A percentile compares a stretch with the other conserved stretches of the same genome.
phyloP scores from a whole-genome alignment of 148 eudicot species.

The Diospyros lotus region DNA sequence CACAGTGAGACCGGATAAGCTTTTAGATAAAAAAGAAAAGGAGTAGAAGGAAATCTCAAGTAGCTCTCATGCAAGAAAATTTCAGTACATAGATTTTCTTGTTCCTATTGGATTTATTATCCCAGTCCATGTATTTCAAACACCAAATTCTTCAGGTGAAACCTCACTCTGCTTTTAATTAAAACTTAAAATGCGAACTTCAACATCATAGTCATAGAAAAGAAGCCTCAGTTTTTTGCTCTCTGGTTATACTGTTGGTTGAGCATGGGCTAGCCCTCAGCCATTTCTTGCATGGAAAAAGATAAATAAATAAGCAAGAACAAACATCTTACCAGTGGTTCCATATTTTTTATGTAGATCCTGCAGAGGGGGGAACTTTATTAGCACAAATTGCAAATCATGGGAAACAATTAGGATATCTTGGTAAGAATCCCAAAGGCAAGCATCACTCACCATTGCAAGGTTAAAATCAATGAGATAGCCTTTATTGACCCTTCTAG shows the following conservation, averaged over 20 bases:
- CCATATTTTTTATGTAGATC: slow-evolving; percentile 65
- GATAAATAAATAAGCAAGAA: background rate
- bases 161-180: background rate
- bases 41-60: background rate
- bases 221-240: too few species aligned
- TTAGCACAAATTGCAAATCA: background rate
- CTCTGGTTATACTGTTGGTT: too few species aligned
- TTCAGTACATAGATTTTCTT: background rate
- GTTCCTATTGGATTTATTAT: background rate
- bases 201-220: background rate
- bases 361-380: slow-evolving; percentile 27
- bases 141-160: background rate
- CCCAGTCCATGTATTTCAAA: background rate
- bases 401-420: background rate
- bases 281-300: background rate
- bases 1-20: slow-evolving; percentile 6
- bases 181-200: background rate
- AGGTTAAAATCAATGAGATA: slow-evolving; percentile 91
- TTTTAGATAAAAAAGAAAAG: background rate
- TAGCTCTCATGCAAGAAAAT: too few species aligned
- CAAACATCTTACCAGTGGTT: slow-evolving; percentile 39
- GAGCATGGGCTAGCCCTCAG: background rate
- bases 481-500: slow-evolving; percentile 53
- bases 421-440: background rate
- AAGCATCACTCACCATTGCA: slow-evolving; percentile 55